Conservation (phyloP, 345 rosid species). For the Mallotus nudiflorus region DNA sequence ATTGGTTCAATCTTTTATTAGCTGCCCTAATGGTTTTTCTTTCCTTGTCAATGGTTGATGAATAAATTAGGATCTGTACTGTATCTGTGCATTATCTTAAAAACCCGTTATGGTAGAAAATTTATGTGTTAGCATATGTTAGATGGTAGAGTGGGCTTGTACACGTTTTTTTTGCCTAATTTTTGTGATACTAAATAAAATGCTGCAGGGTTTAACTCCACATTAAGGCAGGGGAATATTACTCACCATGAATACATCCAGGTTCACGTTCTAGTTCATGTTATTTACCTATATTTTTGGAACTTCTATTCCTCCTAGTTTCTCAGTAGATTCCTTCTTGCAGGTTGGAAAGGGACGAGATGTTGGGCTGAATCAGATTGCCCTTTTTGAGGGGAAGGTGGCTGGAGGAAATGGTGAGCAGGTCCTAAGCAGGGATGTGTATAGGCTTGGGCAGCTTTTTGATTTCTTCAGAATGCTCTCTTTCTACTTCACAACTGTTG, state of each 20-base stretch:
- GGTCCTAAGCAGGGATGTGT: conserved; percentile 94
- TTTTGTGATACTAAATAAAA: conserved; percentile 6
- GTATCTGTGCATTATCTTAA: not conserved
- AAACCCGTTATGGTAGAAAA: too few species aligned
- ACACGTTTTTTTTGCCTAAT: not conserved
- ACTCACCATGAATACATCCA: conserved; percentile 98
- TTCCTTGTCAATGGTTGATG: not conserved
- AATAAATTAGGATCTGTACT: not conserved
- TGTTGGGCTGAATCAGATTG: conserved; percentile 98
- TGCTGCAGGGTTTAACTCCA: conserved; percentile 90
- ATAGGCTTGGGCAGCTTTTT: conserved; percentile 94
- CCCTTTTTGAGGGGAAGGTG: conserved; percentile 97
- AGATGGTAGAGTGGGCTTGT: not conserved
- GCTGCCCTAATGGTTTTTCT: too few species aligned
- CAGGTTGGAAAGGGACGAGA: conserved; percentile 99
- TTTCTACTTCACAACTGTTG: conserved; percentile 96
- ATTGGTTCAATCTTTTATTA: not conserved
- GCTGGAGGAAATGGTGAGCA: conserved; percentile 99
- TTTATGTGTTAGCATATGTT: too few species aligned
- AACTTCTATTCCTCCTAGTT: not conserved
- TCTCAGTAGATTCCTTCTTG: conserved; percentile 16
- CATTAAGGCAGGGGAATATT: conserved; percentile 92
- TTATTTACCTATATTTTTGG: not conserved
- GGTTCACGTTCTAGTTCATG: conserved; percentile 40
- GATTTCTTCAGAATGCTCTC: conserved; percentile 99